A percentile compares a stretch with the other conserved stretches of the same genome.
Conservation (phyloP, 495 filamentous ascomycete species). For the Cercophora sp. region DNA sequence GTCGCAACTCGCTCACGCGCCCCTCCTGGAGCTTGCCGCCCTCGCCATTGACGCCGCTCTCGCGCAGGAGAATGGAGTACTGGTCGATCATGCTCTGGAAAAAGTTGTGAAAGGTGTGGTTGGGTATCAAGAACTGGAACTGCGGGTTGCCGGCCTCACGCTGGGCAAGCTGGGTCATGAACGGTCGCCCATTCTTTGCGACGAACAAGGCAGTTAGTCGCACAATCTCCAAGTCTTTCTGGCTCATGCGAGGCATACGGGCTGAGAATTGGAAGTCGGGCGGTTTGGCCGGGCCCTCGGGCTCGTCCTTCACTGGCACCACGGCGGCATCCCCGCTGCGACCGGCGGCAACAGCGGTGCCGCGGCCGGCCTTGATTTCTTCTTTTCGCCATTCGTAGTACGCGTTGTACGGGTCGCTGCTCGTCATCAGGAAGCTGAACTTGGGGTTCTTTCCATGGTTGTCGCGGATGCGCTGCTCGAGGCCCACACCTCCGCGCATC, state of each 20-base stretch:
- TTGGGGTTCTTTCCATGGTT: constrained; percentile 84
- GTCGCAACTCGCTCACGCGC: constrained; percentile 67
- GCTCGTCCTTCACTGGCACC: constrained; percentile 52
- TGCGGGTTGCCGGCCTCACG: constrained; percentile 88
- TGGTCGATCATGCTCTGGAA: constrained; percentile 91
- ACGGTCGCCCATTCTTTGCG: constrained; percentile 84
- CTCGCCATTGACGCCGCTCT: constrained; percentile 63
- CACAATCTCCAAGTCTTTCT: constrained; percentile 91
- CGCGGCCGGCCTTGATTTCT: constrained; percentile 79
- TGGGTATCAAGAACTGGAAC: constrained; percentile 93
- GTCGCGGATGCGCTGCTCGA: constrained; percentile 85
- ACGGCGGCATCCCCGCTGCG: constrained; percentile 60
- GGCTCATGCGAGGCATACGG: constrained; percentile 94
- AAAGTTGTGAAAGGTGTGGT: constrained; percentile 92
- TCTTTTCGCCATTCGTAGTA: constrained; percentile 88
- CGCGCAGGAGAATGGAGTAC: constrained; percentile 77
- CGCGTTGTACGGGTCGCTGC: constrained; percentile 77
- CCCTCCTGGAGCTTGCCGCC: constrained; percentile 63
- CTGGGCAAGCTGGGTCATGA: constrained; percentile 82
- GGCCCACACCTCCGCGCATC: constrained; percentile 72
- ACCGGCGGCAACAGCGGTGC: constrained; percentile 75
- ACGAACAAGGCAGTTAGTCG: constrained; percentile 85
- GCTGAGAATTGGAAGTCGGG: constrained; percentile 90
- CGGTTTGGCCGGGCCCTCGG: constrained; percentile 81
- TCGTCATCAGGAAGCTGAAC: constrained; percentile 76